A percentile compares a stretch with the other conserved stretches of the same genome.
phyloP scores from a whole-genome alignment of 108 stramenopile genomes.

The Skeletonema potamos region DNA sequence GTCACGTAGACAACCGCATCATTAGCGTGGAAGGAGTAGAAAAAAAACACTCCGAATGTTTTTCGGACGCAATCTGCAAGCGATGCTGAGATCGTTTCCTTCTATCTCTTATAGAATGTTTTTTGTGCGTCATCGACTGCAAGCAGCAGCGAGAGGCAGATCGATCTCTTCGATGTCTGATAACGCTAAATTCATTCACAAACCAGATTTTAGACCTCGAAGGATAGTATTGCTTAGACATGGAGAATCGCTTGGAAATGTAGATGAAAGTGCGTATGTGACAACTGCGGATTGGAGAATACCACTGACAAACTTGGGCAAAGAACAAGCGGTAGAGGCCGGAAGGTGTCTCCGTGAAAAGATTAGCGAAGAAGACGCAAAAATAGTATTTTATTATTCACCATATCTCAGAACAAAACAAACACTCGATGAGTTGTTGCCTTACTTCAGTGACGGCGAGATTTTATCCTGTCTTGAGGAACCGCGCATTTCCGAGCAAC shows the following conservation, averaged over 20 bases:
- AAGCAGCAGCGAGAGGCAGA: not conserved
- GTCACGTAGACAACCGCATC: too few species aligned
- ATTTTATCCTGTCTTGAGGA: constrained; percentile 45
- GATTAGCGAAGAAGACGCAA: constrained; percentile 11
- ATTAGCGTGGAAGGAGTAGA: too few species aligned
- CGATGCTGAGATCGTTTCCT: too few species aligned
- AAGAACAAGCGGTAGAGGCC: constrained; percentile 14
- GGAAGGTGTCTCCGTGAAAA: not conserved
- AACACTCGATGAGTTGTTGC: constrained; percentile 44
- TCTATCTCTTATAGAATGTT: too few species aligned
- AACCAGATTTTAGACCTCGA: not conserved
- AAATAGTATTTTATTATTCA: constrained; percentile 46
- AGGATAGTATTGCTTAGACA: constrained; percentile 77
- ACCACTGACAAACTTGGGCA: constrained; percentile 47
- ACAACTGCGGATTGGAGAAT: constrained; percentile 72
- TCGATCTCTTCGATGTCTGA: not conserved
- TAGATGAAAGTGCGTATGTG: constrained; percentile 70
- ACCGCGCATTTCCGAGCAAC: constrained; percentile 77
- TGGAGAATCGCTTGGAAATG: constrained; percentile 79
- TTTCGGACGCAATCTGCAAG: too few species aligned
- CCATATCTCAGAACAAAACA: constrained; percentile 66
- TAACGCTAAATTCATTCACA: not conserved
- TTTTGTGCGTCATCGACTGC: not conserved
- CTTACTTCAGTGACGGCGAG: constrained; percentile 12
- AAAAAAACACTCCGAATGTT: too few species aligned